Conservation (phyloP, 2,329 filamentous ascomycete genomes). For the Exophiala calicioides region DNA sequence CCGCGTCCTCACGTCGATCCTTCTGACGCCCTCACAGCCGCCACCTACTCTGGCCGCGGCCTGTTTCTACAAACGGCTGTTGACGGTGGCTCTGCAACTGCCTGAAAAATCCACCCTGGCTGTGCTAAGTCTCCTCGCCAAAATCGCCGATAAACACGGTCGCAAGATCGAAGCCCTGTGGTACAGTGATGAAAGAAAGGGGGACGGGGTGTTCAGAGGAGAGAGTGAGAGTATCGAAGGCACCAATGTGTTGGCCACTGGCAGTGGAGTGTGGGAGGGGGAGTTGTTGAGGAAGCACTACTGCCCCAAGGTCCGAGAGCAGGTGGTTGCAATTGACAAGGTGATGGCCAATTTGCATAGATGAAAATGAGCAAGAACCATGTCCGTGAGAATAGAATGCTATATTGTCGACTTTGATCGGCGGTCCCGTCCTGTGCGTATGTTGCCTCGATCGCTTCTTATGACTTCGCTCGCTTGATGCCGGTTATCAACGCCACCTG, state of each 20-base stretch:
- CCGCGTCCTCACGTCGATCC: conserved; percentile 77
- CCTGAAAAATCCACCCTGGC: conserved; percentile 88
- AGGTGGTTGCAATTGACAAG: conserved; percentile 69
- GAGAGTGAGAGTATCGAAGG: conserved; percentile 73
- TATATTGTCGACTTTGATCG: background rate
- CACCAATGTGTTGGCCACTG: conserved; percentile 78
- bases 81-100: conserved; percentile 77
- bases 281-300: conserved; percentile 84
- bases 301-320: conserved; percentile 80
- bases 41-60: conserved; percentile 78
- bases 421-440: background rate
- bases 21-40: conserved; percentile 72
- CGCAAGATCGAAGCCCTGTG: conserved; percentile 83
- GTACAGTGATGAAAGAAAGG: conserved; percentile 91
- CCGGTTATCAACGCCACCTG: background rate
- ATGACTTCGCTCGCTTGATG: background rate
- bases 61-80: conserved; percentile 88
- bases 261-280: conserved; percentile 85
- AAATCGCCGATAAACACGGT: conserved; percentile 77
- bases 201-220: conserved; percentile 83
- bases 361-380: background rate
- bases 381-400: background rate
- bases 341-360: conserved; percentile 45
- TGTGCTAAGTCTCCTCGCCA: conserved; percentile 72
- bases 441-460: background rate